Evolutionary conservation across 345 rosid species (phyloP).

Genomic region (Sisymbrium irio): DNA sequence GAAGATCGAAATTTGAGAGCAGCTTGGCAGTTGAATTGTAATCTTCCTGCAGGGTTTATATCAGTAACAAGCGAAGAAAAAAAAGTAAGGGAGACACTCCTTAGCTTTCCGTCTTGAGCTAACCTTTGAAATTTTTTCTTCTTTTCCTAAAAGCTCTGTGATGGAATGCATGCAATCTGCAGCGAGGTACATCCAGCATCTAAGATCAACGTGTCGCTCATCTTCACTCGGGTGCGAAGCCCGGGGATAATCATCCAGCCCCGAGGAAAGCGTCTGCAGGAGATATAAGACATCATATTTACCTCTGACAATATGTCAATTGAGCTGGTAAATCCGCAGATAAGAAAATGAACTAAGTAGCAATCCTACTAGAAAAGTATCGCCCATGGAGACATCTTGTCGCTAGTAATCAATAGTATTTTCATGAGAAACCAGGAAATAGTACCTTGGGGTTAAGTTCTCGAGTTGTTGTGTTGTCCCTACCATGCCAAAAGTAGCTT

Average conservation of each 20-base stretch:
- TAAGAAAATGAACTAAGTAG: background rate
- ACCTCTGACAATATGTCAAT: background rate
- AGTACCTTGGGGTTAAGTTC: constrained; percentile 95
- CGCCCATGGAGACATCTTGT: background rate
- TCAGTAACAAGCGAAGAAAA: constrained; percentile 20
- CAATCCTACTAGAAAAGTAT: background rate
- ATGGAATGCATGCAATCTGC: constrained; percentile 87
- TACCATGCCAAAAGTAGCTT: constrained; percentile 95
- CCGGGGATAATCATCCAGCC: constrained; percentile 96
- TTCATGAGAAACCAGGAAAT: constrained; percentile 15
- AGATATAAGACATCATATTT: constrained; percentile 5
- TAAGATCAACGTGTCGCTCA: constrained; percentile 94
- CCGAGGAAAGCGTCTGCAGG: constrained; percentile 54
- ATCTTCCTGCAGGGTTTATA: constrained; percentile 47
- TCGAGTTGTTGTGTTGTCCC: constrained; percentile 61
- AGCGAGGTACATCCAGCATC: constrained; percentile 98
- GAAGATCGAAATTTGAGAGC: constrained; percentile 71
- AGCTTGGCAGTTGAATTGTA: constrained; percentile 61
- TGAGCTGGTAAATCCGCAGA: constrained; percentile 1
- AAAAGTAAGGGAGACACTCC: background rate
- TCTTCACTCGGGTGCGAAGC: constrained; percentile 92
- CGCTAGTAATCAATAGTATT: constrained; percentile 1
- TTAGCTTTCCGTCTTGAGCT: constrained; percentile 1
- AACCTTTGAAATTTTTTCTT: constrained; percentile 48
- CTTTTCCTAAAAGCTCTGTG: constrained; percentile 48